A percentile compares a stretch with the other conserved stretches of the same genome.
phyloP scores from a whole-genome alignment of 306 rosid genomes.

The Malus fusca region DNA sequence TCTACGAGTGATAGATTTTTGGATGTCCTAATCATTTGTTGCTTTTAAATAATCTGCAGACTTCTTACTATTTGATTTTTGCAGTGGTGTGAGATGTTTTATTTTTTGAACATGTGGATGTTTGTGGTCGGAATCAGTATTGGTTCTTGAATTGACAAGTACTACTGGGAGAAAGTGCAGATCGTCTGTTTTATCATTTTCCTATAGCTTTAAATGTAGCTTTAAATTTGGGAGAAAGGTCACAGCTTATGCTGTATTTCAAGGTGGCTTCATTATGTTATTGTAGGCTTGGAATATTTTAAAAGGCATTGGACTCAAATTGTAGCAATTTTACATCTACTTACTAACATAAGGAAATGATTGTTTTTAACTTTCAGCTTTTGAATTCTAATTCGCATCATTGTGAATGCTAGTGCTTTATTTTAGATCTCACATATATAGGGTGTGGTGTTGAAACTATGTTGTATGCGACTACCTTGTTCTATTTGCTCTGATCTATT shows the following conservation, averaged over 20 bases:
- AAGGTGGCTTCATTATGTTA: too few species aligned
- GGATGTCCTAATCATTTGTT: not conserved
- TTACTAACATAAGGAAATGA: not conserved
- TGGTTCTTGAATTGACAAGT: not conserved
- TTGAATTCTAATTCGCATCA: not conserved
- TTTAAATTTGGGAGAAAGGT: too few species aligned
- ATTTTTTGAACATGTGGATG: not conserved
- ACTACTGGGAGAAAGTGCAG: not conserved
- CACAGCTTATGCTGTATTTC: too few species aligned
- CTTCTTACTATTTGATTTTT: not conserved
- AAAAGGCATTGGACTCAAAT: not conserved
- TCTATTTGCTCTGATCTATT: constrained; percentile 11
- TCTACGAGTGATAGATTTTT: not conserved
- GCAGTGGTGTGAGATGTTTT: not conserved
- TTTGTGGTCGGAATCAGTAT: not conserved
- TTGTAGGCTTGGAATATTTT: too few species aligned
- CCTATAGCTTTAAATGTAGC: not conserved
- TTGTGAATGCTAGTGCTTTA: not conserved
- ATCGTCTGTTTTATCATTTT: not conserved
- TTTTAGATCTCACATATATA: not conserved
- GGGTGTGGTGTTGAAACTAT: not conserved
- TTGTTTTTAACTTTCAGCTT: not conserved
- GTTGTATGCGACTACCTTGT: not conserved
- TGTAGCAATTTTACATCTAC: not conserved
- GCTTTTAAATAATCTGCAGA: not conserved